Evolutionary conservation across 2,329 filamentous ascomycete genomes (phyloP), one percentile per base, ranked within the genome.

Genomic region (Alternaria arbusti): DNA sequence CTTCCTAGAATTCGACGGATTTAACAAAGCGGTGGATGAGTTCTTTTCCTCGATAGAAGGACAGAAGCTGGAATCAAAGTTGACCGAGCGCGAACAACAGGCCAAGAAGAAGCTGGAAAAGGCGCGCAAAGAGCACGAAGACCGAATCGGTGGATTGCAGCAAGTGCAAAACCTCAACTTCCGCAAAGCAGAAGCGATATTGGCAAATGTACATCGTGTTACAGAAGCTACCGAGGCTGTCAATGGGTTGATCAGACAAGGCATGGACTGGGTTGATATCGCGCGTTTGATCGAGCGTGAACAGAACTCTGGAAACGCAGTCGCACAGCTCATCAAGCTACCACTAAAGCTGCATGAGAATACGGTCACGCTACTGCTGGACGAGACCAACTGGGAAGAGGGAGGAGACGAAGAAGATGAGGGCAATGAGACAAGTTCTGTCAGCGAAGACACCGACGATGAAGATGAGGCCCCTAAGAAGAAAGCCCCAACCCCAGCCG

Each of bases 201-300:
- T 97, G 78, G 92, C 93, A 22, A 98, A 99, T 73, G 85, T 93
- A 2, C 93, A 97, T 75, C 88, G 94, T 54, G 94, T 98, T 0
- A 92, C 97, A 77, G 96, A 98, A 81, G 94, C 93, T 5, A 94
- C 94, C 78, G 92, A 94, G 77, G 94, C 96, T 4, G 90, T 99
- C 57, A 98, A 97, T 78, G 92, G 93, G 1, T 83, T 98, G n/a
- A 88, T 99, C 63, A 88, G 88, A 6, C 93, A 97, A 74, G 95
- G 95, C 11, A 98, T 98, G 94, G 96, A 99, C 73, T 99, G 96
- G 96, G 89, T 93, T 11, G 92, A 97, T 69, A 94, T 98, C 72
- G 93, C 88, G 10, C 91, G 91, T 62, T 82, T 99, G 65, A 92
- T 99, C 56, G 93, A 97, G 77, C 88, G 93, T 69, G 95, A 98